Base-by-base conservation (phyloP, 164 flowering plant genomes). In the Taxillus chinensis region DNA sequence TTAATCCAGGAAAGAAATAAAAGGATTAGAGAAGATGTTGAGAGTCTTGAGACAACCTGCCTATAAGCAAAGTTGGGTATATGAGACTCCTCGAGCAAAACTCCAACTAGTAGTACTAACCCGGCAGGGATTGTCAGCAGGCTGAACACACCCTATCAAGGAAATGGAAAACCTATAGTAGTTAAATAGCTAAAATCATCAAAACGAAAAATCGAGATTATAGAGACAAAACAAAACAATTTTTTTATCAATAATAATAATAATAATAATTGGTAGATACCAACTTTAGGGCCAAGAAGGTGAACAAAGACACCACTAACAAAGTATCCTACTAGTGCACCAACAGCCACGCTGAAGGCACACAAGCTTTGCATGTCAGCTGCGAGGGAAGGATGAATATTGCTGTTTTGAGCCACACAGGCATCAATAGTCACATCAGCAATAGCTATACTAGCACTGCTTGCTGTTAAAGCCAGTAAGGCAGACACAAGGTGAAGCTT, bases 401-500 rank as follows among this genome's bases (percentile, higher is more conserved):
- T 82, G 72, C 97, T 90, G 64, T 89, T 85, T 75, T 95, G 86
- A 45, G 96, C 96, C 48, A 88, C 95, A 73, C 98, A 95, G 11
- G 99, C 99, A 73, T 95, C 99, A 27, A 95, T 73, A 8, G 96
- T 91, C 15, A 95, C 99, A 73, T 95, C 99, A 61, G 98, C 96
- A 69, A 95, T 85, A 41, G 99, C 99, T 46, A 76, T 89, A 45
- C 90, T 85, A 45, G 97, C 89, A 77, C 96, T 95, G 58, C 83
- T 87, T 9, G 86, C 82, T 37, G 92, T 91, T 53, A 95, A 71
- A 39, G 79, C 73, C 64, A 83, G 14, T 62, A 95, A 61, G 12
- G 99, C 96, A 27, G 83, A 70, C 62, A 68, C 71, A 43, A 89
- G 71, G 63, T 84, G 96, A 74, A 91, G 75, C 16, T 82, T 73